Evolutionary conservation across 2,329 filamentous ascomycete species (phyloP).

Genomic region (Beauveria sp.): DNA sequence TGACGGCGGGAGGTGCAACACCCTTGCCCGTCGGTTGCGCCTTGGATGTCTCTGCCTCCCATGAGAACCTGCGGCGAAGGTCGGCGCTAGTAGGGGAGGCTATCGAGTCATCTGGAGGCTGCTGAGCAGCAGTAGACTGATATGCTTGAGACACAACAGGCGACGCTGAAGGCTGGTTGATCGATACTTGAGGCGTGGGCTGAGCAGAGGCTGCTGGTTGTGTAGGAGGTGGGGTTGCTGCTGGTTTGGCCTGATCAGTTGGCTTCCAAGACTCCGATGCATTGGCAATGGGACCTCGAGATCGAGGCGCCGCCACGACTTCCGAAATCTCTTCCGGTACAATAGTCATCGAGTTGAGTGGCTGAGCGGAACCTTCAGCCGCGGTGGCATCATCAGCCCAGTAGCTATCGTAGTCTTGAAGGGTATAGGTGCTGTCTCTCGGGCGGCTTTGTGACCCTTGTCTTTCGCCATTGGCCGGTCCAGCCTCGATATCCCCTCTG

Average conservation of each 20-base stretch:
- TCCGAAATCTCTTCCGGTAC: neutral
- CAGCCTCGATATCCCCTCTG: neutral
- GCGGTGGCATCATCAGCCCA: conserved; percentile 37
- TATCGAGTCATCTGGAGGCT: neutral
- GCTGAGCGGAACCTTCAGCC: neutral
- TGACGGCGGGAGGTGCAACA: neutral
- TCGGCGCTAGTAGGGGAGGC: neutral
- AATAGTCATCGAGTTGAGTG: neutral
- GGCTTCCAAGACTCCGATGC: neutral
- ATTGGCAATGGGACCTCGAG: neutral
- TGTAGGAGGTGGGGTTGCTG: neutral
- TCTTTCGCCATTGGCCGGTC: neutral
- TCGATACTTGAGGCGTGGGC: neutral
- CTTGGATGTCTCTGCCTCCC: conserved; percentile 23
- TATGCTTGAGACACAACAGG: neutral
- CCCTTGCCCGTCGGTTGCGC: no score
- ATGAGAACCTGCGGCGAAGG: conserved; percentile 29
- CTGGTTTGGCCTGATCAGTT: neutral
- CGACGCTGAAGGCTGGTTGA: neutral
- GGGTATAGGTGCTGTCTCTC: conserved; percentile 55
- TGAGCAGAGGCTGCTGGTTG: neutral
- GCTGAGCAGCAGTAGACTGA: neutral
- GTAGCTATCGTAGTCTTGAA: conserved; percentile 61
- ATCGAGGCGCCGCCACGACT: neutral
- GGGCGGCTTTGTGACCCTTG: conserved; percentile 6